Base-by-base conservation (phyloP, 1,284 basidiomycete genomes). In the Moesziomyces aphidis region DNA sequence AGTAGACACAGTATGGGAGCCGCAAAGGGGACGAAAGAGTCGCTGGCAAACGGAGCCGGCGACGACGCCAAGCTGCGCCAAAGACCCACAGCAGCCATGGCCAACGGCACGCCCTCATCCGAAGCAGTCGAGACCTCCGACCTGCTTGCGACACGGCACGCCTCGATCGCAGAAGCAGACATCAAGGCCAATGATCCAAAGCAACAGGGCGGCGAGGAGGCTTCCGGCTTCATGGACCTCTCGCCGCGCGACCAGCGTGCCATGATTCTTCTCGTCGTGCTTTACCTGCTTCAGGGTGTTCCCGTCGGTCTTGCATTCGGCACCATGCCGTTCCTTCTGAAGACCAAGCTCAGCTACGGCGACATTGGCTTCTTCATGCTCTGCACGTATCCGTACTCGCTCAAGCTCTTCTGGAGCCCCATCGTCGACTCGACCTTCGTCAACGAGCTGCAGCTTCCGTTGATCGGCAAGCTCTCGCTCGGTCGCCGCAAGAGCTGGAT, bases 401-500 rank as follows among this genome's bases (percentile, higher is more conserved):
- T 99, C 81, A 99, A 99, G 86, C 87, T 99, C 59, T 86, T 99
- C 71, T 99, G 97, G 96, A 96, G 94, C 24, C 97, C 97, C 47
- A 92, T 99, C 74, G 94, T 99, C 63, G 97, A 99, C 85, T 93
- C 95, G 4, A 88, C 92, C 73, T 99, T 93, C 85, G 88, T 93
- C 75, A 87, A 90, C 47, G 90, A 89, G 51, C 83, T 79, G 47
- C 57, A 70, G 42, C 63, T 80, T 5, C 72, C 75, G 2, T 28
- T 68, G 28, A 31, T 74, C 15, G 64, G 62, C 23, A 67, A 49
- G n/a, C 55, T 83, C 31, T 78, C 73, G 21, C 71, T 95, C 65
- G 97, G 97, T 21, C 90, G 97, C 57, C 89, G 97, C 72, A 99
- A 98, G 86, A 95, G 93, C 66, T 99, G 97, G 97, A 97, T 99